A percentile compares a stretch with the other conserved stretches of the same genome.
Conservation (phyloP, 345 rosid species). For the Hibiscus mutabilis region DNA sequence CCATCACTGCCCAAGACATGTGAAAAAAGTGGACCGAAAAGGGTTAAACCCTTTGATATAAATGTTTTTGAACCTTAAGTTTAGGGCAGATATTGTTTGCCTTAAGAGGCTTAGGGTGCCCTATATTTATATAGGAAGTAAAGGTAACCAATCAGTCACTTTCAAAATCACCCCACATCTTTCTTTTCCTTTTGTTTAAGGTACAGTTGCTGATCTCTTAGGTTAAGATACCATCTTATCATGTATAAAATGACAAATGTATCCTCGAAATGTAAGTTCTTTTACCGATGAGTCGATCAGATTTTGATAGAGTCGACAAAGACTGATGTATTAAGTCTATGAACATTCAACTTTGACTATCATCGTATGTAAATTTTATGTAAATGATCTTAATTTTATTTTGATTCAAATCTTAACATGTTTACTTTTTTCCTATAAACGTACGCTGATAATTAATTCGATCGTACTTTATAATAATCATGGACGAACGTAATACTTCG, state of each 20-base stretch:
- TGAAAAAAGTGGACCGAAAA: neutral
- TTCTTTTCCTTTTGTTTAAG: conserved; percentile 12
- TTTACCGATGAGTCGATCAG: too few relatives aligned
- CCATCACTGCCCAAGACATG: conserved; percentile 73
- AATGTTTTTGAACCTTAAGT: neutral
- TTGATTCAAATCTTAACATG: too few relatives aligned
- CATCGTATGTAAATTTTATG: too few relatives aligned
- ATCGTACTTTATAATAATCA: too few relatives aligned
- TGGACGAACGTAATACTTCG: too few relatives aligned
- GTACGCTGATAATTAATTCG: too few relatives aligned
- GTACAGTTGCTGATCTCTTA: conserved; percentile 21
- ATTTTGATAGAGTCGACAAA: too few relatives aligned
- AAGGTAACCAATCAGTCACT: conserved; percentile 20
- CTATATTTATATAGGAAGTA: conserved; percentile 49
- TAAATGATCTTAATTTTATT: too few relatives aligned
- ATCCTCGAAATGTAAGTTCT: neutral
- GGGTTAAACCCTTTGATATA: neutral
- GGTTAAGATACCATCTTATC: conserved; percentile 20
- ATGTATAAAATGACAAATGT: conserved; percentile 12
- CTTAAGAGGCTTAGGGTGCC: conserved; percentile 24
- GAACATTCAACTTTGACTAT: too few relatives aligned
- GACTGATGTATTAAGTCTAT: too few relatives aligned
- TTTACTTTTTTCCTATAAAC: too few relatives aligned
- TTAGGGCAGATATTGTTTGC: conserved; percentile 29
- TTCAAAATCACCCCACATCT: conserved; percentile 28